These are phyloP conservation scores for Neolentinus lepideus DNA, from an alignment of 1,284 basidiomycete species.

Conservation along the genomic window DNA sequence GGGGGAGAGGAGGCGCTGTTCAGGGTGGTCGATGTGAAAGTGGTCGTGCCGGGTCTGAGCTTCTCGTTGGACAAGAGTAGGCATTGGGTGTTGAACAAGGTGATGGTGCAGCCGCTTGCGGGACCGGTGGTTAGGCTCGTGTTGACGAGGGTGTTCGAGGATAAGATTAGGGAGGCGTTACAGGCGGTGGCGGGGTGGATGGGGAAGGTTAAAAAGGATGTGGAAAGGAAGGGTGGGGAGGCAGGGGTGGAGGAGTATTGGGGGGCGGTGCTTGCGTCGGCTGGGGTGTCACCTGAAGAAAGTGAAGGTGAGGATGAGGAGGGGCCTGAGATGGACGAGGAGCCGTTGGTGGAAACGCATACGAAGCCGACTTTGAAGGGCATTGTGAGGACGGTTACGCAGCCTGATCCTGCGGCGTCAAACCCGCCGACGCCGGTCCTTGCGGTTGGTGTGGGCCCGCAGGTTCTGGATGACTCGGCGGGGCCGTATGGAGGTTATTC, in stretches of 20 bases:
- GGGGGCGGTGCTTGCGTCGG: slow-evolving; percentile 15
- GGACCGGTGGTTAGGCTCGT: slow-evolving; percentile 26
- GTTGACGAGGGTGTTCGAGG: slow-evolving; percentile 19
- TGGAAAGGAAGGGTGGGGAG: slow-evolving; percentile 9
- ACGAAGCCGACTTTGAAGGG: slow-evolving; percentile 28
- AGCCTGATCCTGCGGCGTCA: slow-evolving; percentile 9
- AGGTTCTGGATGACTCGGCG: slow-evolving; percentile 36
- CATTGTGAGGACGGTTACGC: slow-evolving; percentile 25
- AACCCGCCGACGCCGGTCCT: slow-evolving; percentile 16
- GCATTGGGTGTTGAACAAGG: slow-evolving; percentile 42
- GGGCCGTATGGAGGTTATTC: slow-evolving; percentile 27
- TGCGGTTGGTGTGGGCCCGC: slow-evolving; percentile 36
- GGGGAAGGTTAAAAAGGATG: slow-evolving; percentile 20
- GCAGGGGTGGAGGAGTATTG: slow-evolving; percentile 22
- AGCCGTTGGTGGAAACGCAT: slow-evolving; percentile 14
- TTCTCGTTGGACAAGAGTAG: slow-evolving; percentile 32
- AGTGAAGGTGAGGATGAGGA: slow-evolving; percentile 11
- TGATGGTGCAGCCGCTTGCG: slow-evolving; percentile 38
- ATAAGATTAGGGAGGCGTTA: slow-evolving; percentile 24
- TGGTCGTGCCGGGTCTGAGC: slow-evolving; percentile 28
- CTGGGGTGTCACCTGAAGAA: slow-evolving; percentile 6
- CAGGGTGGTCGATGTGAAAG: slow-evolving; percentile 29
- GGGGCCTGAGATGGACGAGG: slow-evolving; percentile 4
- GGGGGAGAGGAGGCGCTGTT: slow-evolving; percentile 24
- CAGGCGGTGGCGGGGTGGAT: slow-evolving; percentile 22